Evolutionary conservation across 2,329 filamentous ascomycete species (phyloP).

Genomic region (Penicillium janthinellum): DNA sequence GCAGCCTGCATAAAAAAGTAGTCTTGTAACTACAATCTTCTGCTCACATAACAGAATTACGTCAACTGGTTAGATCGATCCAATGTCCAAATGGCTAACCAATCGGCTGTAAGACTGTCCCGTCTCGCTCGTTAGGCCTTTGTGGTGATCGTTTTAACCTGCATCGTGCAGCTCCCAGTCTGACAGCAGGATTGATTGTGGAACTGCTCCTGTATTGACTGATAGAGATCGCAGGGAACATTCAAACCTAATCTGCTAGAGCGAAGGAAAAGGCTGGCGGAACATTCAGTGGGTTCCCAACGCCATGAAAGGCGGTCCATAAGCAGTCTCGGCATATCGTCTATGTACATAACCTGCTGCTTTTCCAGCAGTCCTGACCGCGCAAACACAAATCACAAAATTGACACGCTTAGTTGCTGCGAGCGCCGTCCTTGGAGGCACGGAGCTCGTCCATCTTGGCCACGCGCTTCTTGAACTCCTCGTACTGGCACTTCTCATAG

Average conservation of each 20-base stretch:
- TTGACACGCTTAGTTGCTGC: conserved; percentile 69
- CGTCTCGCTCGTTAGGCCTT: background rate
- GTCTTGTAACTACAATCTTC: background rate
- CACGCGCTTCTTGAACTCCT: conserved; percentile 97
- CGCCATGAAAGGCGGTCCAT: conserved; percentile 38
- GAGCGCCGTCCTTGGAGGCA: conserved; percentile 76
- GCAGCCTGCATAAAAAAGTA: background rate
- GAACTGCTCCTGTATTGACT: background rate
- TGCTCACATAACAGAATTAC: background rate
- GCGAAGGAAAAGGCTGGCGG: background rate
- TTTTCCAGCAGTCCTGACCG: conserved; percentile 30
- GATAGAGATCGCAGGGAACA: background rate
- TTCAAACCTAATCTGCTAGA: background rate
- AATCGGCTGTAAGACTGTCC: background rate
- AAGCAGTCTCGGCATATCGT: conserved; percentile 38
- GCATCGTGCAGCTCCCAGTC: background rate
- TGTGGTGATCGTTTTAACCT: background rate
- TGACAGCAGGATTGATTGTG: background rate
- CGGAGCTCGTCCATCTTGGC: conserved; percentile 98
- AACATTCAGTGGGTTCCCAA: conserved; percentile 26
- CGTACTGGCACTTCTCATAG: conserved; percentile 99
- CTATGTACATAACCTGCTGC: conserved; percentile 44
- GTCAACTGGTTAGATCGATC: background rate
- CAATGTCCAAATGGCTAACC: background rate
- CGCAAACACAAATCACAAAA: conserved; percentile 24